Conservation (phyloP, 1,139 yeast species). For the Kodamaea sp. region DNA sequence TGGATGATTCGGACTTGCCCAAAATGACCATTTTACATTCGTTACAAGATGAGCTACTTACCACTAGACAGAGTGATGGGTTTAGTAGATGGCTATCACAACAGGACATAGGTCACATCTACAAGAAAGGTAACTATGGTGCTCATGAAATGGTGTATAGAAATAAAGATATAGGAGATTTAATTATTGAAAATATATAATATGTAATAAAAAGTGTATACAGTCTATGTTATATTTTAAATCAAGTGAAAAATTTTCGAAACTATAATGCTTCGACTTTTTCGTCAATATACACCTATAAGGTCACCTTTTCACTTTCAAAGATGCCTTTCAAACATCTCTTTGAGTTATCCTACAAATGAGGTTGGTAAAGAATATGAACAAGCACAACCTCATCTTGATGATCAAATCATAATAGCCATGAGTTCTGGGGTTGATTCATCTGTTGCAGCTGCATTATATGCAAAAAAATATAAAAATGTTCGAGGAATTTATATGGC, state of each 20-base stretch:
- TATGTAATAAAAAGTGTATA: too few species aligned
- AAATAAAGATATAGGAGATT: conserved; percentile 18
- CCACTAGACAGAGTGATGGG: conserved; percentile 22
- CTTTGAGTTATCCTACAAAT: conserved; percentile 6
- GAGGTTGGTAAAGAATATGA: conserved; percentile 5
- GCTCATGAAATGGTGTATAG: conserved; percentile 34
- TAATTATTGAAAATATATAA: neutral
- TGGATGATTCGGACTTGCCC: neutral
- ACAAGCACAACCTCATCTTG: conserved; percentile 44
- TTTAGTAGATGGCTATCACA: conserved; percentile 17
- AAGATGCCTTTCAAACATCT: neutral
- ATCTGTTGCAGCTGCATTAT: conserved; percentile 78
- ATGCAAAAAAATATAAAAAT: conserved; percentile 47
- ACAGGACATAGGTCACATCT: conserved; percentile 5
- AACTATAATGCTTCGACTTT: neutral
- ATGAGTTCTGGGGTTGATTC: conserved; percentile 99
- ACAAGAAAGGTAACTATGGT: conserved; percentile 26
- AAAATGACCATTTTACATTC: conserved; percentile 26
- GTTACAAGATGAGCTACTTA: conserved; percentile 33
- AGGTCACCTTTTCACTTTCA: neutral
- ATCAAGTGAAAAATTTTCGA: neutral
- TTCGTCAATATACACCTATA: neutral
- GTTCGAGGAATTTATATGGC: conserved; percentile 88
- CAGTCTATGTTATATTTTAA: neutral
- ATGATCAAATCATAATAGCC: conserved; percentile 72